A percentile compares a stretch with the other conserved stretches of the same genome.
Evolutionary conservation across 208 protist genomes (phyloP).

Genomic region (Crithidia acanthocephali): DNA sequence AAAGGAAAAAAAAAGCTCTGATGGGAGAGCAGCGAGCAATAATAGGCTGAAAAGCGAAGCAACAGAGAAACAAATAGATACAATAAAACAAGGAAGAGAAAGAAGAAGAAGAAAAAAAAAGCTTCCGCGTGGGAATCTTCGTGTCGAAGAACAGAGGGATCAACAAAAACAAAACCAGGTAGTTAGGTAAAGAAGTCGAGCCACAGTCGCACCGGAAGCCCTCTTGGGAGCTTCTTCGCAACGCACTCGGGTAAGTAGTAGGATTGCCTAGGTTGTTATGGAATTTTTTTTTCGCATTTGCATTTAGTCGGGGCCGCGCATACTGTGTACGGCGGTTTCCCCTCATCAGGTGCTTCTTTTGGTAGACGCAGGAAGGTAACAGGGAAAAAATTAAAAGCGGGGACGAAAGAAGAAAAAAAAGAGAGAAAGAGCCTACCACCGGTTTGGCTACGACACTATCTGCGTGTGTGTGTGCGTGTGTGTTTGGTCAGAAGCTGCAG

Average conservation of each 20-base stretch:
- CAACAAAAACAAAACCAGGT: not conserved
- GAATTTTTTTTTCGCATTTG: not conserved
- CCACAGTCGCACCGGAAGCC: not conserved
- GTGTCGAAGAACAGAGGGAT: not conserved
- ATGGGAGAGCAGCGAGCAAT: too few relatives aligned
- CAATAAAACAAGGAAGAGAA: not conserved
- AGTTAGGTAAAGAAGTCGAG: not conserved
- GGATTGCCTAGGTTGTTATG: not conserved
- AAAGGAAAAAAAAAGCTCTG: not conserved
- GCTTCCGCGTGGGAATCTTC: not conserved
- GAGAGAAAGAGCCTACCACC: not conserved
- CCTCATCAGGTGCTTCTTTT: not conserved
- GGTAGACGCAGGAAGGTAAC: not conserved
- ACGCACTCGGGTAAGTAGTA: not conserved
- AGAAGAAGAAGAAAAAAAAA: not conserved
- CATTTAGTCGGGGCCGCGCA: slow-evolving; percentile 2
- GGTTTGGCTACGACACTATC: too few relatives aligned
- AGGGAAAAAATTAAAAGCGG: not conserved
- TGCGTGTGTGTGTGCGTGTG: too few relatives aligned
- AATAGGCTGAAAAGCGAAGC: too few relatives aligned
- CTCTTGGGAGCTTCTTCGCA: slow-evolving; percentile 1
- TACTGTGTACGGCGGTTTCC: slow-evolving; percentile 9
- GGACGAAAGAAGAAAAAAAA: not conserved
- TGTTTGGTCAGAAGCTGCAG: too few relatives aligned
- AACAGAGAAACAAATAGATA: not conserved